These are phyloP conservation scores for Aureobasidium subglaciale DNA, from an alignment of 2,329 filamentous ascomycete genomes.

Conservation along the genomic window DNA sequence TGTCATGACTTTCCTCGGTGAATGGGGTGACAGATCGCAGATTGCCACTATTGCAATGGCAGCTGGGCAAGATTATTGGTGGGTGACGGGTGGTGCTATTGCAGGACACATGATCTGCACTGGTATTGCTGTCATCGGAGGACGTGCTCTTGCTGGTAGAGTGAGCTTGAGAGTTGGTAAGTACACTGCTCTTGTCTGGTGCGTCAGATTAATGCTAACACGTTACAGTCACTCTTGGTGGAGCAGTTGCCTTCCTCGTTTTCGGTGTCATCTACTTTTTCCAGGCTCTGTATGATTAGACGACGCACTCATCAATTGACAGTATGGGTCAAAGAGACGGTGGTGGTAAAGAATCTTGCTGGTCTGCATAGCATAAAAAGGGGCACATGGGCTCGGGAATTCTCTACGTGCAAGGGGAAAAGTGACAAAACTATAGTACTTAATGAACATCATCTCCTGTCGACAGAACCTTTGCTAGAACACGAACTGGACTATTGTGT, in stretches of 20 bases:
- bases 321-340: not conserved
- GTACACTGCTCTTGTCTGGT: constrained; percentile 37
- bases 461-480: no score
- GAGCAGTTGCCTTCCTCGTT: constrained; percentile 79
- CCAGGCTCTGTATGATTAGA: constrained; percentile 43
- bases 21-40: constrained; percentile 96
- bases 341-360: constrained; percentile 3
- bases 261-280: constrained; percentile 90
- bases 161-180: constrained; percentile 94
- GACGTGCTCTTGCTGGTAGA: constrained; percentile 81
- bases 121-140: constrained; percentile 82
- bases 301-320: not conserved
- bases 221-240: constrained; percentile 75
- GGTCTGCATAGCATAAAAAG: constrained; percentile 11
- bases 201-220: constrained; percentile 24
- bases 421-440: constrained; percentile 5
- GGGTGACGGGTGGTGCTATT: constrained; percentile 86
- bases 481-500: not conserved
- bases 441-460: constrained; percentile 4
- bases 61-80: constrained; percentile 97
- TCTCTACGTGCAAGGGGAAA: not conserved
- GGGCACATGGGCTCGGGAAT: not conserved
- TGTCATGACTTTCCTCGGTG: constrained; percentile 95
- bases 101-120: constrained; percentile 86
- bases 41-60: constrained; percentile 99